Evolutionary conservation across 176 grass and related monocot genomes (phyloP).

Genomic region (Juncus inflexus): DNA sequence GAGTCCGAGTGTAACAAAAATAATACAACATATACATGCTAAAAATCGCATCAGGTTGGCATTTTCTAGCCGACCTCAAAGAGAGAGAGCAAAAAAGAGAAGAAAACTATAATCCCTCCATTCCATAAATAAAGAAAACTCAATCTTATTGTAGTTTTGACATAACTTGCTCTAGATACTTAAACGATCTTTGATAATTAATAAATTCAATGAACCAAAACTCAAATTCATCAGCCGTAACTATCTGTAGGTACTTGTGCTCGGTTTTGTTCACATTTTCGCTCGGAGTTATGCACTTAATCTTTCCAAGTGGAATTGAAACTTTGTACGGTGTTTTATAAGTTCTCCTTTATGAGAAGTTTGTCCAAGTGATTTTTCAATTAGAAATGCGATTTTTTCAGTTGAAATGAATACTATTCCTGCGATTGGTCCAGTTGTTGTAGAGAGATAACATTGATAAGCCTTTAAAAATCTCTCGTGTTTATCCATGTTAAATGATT

Average conservation of each 20-base stretch:
- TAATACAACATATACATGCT: background rate
- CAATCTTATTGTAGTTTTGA: conserved; percentile 32
- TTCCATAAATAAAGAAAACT: background rate
- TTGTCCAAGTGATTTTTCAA: conserved; percentile 27
- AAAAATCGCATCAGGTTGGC: no score
- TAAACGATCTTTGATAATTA: conserved; percentile 53
- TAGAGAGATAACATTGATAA: conserved; percentile 83
- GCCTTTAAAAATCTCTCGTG: conserved; percentile 53
- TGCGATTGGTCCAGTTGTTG: conserved; percentile 68
- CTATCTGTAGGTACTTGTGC: conserved; percentile 75
- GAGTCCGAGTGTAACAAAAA: no score
- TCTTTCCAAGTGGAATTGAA: conserved; percentile 49
- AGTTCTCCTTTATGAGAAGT: conserved; percentile 36
- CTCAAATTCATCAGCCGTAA: conserved; percentile 71
- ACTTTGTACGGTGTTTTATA: conserved; percentile 73
- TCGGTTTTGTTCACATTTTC: conserved; percentile 62
- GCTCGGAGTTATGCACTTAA: conserved; percentile 50
- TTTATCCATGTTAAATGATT: conserved; percentile 52
- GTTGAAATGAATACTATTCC: conserved; percentile 78
- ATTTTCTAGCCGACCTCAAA: no score
- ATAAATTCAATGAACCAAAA: conserved; percentile 94
- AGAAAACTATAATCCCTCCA: background rate
- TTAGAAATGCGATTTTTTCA: conserved; percentile 69
- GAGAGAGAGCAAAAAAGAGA: background rate
- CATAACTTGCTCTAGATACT: conserved; percentile 42